Conservation (phyloP, 1,284 basidiomycete species). For the Irpex sp. region DNA sequence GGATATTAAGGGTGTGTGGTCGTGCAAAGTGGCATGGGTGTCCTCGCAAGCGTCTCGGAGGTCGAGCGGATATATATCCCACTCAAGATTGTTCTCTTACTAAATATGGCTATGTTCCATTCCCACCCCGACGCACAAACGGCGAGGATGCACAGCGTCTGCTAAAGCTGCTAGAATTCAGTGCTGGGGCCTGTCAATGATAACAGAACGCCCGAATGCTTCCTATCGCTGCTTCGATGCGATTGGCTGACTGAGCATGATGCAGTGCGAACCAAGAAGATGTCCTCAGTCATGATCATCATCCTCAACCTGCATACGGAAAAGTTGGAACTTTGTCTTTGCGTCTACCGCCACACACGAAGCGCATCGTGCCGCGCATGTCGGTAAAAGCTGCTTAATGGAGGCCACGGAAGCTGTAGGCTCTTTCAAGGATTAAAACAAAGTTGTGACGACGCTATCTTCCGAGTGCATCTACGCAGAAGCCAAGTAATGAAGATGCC, state of each 20-base stretch:
- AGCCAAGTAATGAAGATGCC: not conserved
- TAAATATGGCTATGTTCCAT: slow-evolving; percentile 2
- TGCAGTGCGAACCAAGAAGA: not conserved
- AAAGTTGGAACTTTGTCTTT: not conserved
- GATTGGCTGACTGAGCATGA: not conserved
- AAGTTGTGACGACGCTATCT: not conserved
- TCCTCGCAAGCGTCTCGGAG: slow-evolving; percentile 1
- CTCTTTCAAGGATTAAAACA: not conserved
- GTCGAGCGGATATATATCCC: not conserved
- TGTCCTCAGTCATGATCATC: not conserved
- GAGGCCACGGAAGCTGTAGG: not conserved
- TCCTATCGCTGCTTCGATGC: not conserved
- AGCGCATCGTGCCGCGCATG: not conserved
- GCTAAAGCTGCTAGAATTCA: not conserved
- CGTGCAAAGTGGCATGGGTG: not conserved
- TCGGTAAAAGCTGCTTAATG: not conserved
- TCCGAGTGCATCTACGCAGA: not conserved
- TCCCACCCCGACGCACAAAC: slow-evolving; percentile 4
- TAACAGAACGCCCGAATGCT: not conserved
- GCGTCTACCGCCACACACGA: not conserved
- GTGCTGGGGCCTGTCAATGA: not conserved
- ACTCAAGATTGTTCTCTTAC: not conserved
- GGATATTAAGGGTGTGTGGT: not conserved
- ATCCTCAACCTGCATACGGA: not conserved
- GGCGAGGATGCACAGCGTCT: not conserved